Conservation (phyloP, 129 eudicot species). For the carrot (Daucus carota) region DH1_v3.0 NC_030387.2:38763001-38763500, state of each 20-base stretch:
- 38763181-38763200: background rate
- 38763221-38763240: background rate
- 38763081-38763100: too few species aligned
- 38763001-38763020: background rate
- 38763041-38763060: background rate
- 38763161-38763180: background rate
- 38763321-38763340: conserved; percentile 83
- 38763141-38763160: background rate
- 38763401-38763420: background rate
- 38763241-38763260: conserved; percentile 1
- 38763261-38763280: conserved; percentile 89
- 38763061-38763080: too few species aligned
- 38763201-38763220: background rate
- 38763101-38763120: background rate
- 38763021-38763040: background rate
- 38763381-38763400: conserved; percentile 4
- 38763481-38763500: conserved; percentile 66
- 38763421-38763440: background rate
- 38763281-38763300: conserved; percentile 43
- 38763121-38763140: background rate
- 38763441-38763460: background rate
- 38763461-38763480: background rate
- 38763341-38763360: conserved; percentile 55
- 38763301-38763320: conserved; percentile 75
- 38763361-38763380: conserved; percentile 51